These are phyloP conservation scores for Eucalyptus melliodora DNA, from an alignment of 345 rosid genomes.

Conservation along the genomic window DNA sequence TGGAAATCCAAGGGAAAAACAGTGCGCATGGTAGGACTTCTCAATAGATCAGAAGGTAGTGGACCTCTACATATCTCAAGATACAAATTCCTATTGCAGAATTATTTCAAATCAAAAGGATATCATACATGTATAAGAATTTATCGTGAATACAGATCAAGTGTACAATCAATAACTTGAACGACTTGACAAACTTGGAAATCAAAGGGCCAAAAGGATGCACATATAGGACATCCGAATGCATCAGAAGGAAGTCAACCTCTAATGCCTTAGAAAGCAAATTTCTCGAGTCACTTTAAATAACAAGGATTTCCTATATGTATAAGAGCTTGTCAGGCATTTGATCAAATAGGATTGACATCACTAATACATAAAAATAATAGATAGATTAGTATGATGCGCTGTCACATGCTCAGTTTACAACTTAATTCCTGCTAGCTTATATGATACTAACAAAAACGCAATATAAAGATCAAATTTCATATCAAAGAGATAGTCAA, in stretches of 20 bases:
- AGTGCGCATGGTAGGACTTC: neutral
- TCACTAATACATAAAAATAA: neutral
- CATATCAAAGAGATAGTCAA: neutral
- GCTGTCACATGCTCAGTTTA: neutral
- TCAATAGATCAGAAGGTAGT: neutral
- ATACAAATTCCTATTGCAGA: neutral
- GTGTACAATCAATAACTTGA: neutral
- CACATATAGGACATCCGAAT: neutral
- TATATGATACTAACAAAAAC: neutral
- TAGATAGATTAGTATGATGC: neutral
- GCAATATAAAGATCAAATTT: neutral
- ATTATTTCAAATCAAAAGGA: neutral
- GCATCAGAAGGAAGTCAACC: neutral
- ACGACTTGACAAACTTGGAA: neutral
- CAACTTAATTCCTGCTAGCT: neutral
- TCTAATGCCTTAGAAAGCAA: neutral
- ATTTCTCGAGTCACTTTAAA: neutral
- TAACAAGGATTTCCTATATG: neutral
- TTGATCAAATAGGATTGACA: neutral
- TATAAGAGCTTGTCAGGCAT: neutral
- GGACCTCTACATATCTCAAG: neutral
- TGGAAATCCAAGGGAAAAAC: neutral
- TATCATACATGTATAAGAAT: neutral
- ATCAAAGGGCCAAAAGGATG: neutral
- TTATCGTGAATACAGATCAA: neutral